Percentiles rank a stretch among this genome's conserved stretches.
Evolutionary conservation across 208 protist species (phyloP).

Genomic region (Trypanosoma grayi): DNA sequence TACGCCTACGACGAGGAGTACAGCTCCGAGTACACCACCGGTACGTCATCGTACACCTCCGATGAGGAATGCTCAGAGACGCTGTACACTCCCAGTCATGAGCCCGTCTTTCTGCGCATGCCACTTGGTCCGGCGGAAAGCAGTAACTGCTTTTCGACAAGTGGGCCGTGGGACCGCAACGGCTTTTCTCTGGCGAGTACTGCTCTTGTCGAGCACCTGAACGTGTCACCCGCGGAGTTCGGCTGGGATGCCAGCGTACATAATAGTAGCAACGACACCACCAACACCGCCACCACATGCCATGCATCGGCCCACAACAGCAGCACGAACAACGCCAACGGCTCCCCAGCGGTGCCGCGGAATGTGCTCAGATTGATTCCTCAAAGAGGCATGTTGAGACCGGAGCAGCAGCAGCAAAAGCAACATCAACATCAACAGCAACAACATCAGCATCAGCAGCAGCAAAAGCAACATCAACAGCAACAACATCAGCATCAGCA

Average conservation of each 20-base stretch:
- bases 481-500: neutral
- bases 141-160: neutral
- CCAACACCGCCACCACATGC: too few relatives aligned
- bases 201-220: neutral
- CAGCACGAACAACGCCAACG: neutral
- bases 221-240: neutral
- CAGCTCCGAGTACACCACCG: neutral
- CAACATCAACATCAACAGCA: neutral
- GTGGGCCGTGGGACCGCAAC: neutral
- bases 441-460: neutral
- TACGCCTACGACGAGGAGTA: neutral
- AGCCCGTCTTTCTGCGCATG: conserved; percentile 7
- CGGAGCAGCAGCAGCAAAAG: neutral
- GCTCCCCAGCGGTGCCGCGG: neutral
- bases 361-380: neutral
- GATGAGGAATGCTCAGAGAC: conserved; percentile 9
- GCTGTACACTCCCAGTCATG: conserved; percentile 7
- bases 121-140: neutral
- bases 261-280: neutral
- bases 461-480: neutral
- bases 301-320: neutral
- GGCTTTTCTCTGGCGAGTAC: neutral
- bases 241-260: neutral
- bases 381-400: too few relatives aligned
- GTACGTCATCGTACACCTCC: conserved; percentile 1